These are phyloP conservation scores for Eucalyptus cloeziana DNA, from an alignment of 345 rosid species.

Conservation along the genomic window DNA sequence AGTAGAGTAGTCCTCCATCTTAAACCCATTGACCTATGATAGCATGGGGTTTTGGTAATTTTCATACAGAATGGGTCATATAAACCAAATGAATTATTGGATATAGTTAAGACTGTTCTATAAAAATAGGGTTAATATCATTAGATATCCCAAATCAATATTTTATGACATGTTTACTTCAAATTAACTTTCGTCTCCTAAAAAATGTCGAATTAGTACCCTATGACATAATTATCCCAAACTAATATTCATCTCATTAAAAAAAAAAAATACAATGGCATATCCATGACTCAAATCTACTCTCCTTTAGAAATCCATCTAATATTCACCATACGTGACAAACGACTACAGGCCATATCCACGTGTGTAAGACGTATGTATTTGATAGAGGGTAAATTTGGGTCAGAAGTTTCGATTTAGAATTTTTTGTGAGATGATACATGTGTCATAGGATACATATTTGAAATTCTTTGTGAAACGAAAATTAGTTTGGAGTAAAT, in stretches of 20 bases:
- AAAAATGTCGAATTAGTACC: neutral
- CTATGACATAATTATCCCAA: neutral
- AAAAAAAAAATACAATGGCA: neutral
- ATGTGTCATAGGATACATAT: accelerated
- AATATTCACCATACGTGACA: neutral
- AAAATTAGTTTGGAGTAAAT: neutral
- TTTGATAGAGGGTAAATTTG: neutral
- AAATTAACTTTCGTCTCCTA: neutral
- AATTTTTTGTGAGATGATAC: neutral
- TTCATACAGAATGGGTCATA: neutral
- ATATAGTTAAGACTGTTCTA: neutral
- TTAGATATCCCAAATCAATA: neutral
- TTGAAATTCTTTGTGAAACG: neutral
- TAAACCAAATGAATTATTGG: neutral
- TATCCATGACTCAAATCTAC: neutral
- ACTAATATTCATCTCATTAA: neutral
- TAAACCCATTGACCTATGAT: neutral
- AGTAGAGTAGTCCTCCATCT: neutral
- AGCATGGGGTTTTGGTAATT: neutral
- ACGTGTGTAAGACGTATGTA: neutral
- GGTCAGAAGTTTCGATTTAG: accelerated
- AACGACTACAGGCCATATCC: accelerated
- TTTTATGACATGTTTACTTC: neutral
- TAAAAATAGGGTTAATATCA: neutral
- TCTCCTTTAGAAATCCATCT: neutral